phyloP scores from a whole-genome alignment of 768 basidiomycete genomes.

The Kwoniella sp. region DNA sequence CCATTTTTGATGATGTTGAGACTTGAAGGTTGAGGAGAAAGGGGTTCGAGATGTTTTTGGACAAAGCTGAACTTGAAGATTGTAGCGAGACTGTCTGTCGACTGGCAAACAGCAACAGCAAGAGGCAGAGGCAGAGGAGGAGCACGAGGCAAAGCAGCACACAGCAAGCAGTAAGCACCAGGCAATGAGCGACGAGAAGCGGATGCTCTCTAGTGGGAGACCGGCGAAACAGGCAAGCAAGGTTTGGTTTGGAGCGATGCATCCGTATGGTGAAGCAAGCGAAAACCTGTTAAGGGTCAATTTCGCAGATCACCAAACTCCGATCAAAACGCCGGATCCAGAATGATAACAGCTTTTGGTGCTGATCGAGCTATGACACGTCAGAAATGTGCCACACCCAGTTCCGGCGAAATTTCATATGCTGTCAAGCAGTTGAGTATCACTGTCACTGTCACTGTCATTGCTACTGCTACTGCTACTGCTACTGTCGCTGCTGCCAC shows the following conservation, averaged over 20 bases:
- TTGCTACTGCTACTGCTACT: no score
- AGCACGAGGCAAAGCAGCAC: background rate
- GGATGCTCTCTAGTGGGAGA: no score
- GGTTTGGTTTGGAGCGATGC: background rate
- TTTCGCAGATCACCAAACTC: constrained; percentile 27
- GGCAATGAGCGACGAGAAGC: no score
- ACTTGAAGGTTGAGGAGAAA: constrained; percentile 37
- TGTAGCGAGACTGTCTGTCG: background rate
- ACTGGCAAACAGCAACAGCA: constrained; percentile 4
- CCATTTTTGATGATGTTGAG: constrained; percentile 41
- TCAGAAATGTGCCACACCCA: constrained; percentile 30
- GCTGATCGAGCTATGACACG: constrained; percentile 15
- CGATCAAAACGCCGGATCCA: constrained; percentile 23
- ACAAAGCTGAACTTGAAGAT: constrained; percentile 5
- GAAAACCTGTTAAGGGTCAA: constrained; percentile 11
- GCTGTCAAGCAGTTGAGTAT: background rate
- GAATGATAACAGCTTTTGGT: constrained; percentile 6
- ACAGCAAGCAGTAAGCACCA: background rate
- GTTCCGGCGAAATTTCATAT: constrained; percentile 4
- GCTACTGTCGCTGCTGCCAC: no score
- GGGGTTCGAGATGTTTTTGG: background rate
- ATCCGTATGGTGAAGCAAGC: background rate
- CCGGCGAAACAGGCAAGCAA: background rate
- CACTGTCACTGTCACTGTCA: background rate
- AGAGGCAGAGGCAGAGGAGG: background rate